These are phyloP conservation scores for Penicillium hordei DNA, from an alignment of 2,329 filamentous ascomycete species.

Conservation along the genomic window DNA sequence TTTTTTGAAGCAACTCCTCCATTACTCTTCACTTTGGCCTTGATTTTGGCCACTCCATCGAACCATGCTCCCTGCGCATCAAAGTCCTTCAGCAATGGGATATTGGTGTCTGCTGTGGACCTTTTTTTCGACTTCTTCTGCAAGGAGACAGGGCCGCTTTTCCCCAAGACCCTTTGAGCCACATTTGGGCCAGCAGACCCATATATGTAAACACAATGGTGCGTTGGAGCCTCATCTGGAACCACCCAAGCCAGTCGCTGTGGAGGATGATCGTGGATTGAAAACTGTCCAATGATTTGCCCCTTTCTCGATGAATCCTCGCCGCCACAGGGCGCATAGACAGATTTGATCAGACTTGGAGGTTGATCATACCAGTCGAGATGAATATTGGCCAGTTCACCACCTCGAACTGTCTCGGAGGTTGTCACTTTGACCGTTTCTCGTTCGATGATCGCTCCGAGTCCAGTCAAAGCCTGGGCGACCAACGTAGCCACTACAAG, in stretches of 20 bases:
- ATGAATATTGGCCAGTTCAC: slow-evolving; percentile 13
- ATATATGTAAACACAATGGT: slow-evolving; percentile 10
- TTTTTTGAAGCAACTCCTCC: slow-evolving; percentile 7
- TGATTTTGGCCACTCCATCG: slow-evolving; percentile 26
- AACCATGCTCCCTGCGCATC: slow-evolving; percentile 29
- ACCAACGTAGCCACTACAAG: background rate
- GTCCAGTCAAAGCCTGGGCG: background rate
- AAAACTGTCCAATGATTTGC: slow-evolving; percentile 6
- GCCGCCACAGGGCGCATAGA: background rate
- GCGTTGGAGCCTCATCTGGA: slow-evolving; percentile 5
- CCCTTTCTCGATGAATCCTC: background rate
- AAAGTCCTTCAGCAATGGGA: slow-evolving; percentile 21
- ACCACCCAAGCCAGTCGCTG: slow-evolving; percentile 14
- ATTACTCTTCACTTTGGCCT: slow-evolving; percentile 6
- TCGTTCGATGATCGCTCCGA: background rate
- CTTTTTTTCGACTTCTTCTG: slow-evolving; percentile 5
- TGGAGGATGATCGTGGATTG: slow-evolving; percentile 5
- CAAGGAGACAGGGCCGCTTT: slow-evolving; percentile 9
- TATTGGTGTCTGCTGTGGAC: slow-evolving; percentile 7
- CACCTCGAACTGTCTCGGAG: slow-evolving; percentile 4
- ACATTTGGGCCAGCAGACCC: background rate
- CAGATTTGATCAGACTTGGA: slow-evolving; percentile 4
- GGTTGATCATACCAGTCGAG: slow-evolving; percentile 1
- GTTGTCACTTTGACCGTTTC: slow-evolving; percentile 5
- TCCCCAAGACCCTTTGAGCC: slow-evolving; percentile 1